phyloP scores from a whole-genome alignment of 306 rosid species.

The Trichosanthes cucumerina region DNA sequence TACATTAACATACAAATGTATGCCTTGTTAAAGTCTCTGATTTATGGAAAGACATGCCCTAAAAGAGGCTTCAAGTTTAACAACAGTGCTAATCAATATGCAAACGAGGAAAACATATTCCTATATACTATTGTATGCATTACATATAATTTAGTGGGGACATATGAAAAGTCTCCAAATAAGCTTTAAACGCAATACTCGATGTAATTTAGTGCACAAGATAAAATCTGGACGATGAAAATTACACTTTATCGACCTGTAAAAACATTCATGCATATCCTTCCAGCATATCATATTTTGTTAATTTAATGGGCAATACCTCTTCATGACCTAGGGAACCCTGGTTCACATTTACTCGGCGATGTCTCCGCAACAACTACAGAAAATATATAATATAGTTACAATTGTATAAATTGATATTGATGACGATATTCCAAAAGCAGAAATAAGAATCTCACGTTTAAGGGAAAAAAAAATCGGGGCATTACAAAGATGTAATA shows the following conservation, averaged over 20 bases:
- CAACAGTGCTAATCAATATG: background rate
- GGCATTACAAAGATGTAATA: background rate
- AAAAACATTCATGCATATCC: background rate
- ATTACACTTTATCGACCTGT: background rate
- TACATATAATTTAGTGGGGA: background rate
- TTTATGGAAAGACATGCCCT: background rate
- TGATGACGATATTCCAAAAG: constrained; percentile 3
- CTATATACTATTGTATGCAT: background rate
- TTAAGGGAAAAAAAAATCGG: background rate
- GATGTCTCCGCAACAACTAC: constrained; percentile 81
- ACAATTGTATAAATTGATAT: constrained; percentile 4
- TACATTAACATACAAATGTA: background rate
- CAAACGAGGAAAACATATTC: background rate
- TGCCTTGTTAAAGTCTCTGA: background rate
- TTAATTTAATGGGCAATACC: constrained; percentile 29
- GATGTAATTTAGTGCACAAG: background rate
- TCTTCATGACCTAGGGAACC: constrained; percentile 81
- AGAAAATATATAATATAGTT: constrained; percentile 15
- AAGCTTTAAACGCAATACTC: background rate
- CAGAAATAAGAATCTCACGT: background rate
- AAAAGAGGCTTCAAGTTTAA: background rate
- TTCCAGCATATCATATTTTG: background rate
- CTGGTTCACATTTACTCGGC: constrained; percentile 52
- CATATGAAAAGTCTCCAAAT: background rate
- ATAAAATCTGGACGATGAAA: background rate